Evolutionary conservation across 345 rosid species (phyloP).

Genomic region (Conringia planisiliqua): DNA sequence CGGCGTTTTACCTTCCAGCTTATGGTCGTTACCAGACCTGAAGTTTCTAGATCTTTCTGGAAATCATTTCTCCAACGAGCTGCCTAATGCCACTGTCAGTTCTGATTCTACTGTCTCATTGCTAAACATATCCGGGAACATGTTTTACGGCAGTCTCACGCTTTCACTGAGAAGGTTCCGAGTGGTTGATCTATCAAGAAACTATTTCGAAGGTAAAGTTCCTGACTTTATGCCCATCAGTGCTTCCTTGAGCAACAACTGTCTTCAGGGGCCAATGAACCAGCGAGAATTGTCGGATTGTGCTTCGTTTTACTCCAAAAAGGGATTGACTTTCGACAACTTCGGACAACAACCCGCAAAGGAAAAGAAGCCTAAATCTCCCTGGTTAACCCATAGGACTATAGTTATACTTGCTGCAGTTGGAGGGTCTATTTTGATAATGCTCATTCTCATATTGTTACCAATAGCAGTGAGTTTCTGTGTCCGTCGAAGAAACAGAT

Average conservation of each 20-base stretch:
- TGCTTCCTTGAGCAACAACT: constrained; percentile 31
- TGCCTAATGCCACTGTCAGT: constrained; percentile 36
- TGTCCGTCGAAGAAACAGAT: constrained; percentile 37
- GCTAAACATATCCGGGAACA: constrained; percentile 68
- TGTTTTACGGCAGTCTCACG: constrained; percentile 59
- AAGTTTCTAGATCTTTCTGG: constrained; percentile 55
- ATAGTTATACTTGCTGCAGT: constrained; percentile 60
- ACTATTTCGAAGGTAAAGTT: constrained; percentile 74
- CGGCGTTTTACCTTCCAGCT: constrained; percentile 45
- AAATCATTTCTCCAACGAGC: constrained; percentile 53
- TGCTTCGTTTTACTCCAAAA: constrained; percentile 17
- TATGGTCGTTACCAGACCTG: constrained; percentile 47
- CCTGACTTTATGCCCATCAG: constrained; percentile 29
- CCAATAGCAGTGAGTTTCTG: constrained; percentile 46
- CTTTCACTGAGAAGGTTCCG: constrained; percentile 41
- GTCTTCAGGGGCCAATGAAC: constrained; percentile 20
- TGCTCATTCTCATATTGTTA: constrained; percentile 41
- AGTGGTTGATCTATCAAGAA: constrained; percentile 59
- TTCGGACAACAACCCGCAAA: constrained; percentile 12
- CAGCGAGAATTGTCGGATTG: constrained; percentile 27
- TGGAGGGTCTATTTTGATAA: constrained; percentile 61
- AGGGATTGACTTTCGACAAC: constrained; percentile 25
- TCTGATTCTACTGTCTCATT: constrained; percentile 29
- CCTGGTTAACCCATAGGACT: constrained; percentile 43
- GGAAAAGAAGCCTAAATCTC: constrained; percentile 19